Conservation (phyloP, 495 filamentous ascomycete species). For the Talaromyces borbonicus region DNA sequence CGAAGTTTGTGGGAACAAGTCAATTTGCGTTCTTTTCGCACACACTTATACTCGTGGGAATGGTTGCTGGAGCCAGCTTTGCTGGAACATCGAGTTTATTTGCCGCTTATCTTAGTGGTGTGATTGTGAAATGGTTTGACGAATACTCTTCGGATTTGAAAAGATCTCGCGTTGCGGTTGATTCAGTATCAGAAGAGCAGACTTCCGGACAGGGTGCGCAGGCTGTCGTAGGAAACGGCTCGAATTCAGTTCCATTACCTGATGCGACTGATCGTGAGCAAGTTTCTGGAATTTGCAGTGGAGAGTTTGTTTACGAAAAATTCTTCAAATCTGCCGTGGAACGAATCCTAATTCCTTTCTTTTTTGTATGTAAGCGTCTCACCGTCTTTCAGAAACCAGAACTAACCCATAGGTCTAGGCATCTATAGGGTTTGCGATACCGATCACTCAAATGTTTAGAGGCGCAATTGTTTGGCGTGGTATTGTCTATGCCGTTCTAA, state of each 20-base stretch:
- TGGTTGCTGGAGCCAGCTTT: constrained; percentile 49
- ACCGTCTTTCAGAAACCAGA: background rate
- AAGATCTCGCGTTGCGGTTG: background rate
- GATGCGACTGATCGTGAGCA: background rate
- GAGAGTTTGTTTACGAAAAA: constrained; percentile 37
- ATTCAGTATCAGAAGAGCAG: no score
- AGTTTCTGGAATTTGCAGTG: constrained; percentile 14
- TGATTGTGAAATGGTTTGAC: constrained; percentile 48
- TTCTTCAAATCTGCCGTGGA: constrained; percentile 45
- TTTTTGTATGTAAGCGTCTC: constrained; percentile 50
- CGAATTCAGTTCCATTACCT: no score
- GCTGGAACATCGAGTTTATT: constrained; percentile 62
- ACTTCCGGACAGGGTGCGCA: no score
- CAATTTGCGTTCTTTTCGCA: constrained; percentile 30
- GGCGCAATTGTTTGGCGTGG: constrained; percentile 60
- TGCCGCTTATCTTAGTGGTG: constrained; percentile 59
- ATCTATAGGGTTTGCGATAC: constrained; percentile 72
- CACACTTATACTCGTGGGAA: constrained; percentile 37
- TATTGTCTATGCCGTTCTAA: constrained; percentile 58
- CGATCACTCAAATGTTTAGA: constrained; percentile 59
- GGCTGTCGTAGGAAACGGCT: no score
- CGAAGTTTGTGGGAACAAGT: constrained; percentile 7
- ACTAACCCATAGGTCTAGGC: constrained; percentile 27
- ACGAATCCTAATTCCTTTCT: constrained; percentile 58
- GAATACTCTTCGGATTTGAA: constrained; percentile 5